Evolutionary conservation across 1,139 yeast species (phyloP).

Genomic region (Tardiomyces depauwii): DNA sequence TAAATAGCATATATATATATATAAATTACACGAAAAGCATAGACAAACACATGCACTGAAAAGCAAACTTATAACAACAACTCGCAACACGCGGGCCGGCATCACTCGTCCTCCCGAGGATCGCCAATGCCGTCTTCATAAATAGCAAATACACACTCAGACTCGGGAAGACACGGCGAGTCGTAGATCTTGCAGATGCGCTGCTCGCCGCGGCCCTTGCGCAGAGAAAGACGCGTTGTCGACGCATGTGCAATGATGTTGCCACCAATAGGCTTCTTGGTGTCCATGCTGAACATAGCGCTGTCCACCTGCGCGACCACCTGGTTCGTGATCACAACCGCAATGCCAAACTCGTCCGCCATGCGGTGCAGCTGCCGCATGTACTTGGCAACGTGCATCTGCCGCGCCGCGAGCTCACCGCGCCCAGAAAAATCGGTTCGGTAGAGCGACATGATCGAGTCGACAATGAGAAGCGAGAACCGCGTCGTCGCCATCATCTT

Average conservation of each 20-base stretch:
- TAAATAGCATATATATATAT: too few relatives aligned
- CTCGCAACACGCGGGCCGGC: background rate
- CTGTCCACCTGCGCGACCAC: slow-evolving; percentile 99
- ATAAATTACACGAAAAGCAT: background rate
- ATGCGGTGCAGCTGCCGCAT: slow-evolving; percentile 84
- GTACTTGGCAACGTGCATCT: slow-evolving; percentile 85
- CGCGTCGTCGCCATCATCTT: slow-evolving; percentile 94
- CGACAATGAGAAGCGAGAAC: slow-evolving; percentile 67
- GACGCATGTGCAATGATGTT: slow-evolving; percentile 96
- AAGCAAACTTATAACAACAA: background rate
- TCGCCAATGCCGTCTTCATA: slow-evolving; percentile 97
- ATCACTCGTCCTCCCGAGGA: slow-evolving; percentile 66
- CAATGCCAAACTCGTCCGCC: slow-evolving; percentile 97
- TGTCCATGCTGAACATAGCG: slow-evolving; percentile 83
- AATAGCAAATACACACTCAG: slow-evolving; percentile 90
- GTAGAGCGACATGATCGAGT: slow-evolving; percentile 91
- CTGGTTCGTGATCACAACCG: slow-evolving; percentile 96
- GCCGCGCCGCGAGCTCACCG: slow-evolving; percentile 93
- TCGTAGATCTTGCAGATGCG: slow-evolving; percentile 91
- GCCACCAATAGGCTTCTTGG: slow-evolving; percentile 99
- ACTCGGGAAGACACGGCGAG: slow-evolving; percentile 91
- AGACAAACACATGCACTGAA: slow-evolving; percentile 1
- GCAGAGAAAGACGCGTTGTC: slow-evolving; percentile 80
- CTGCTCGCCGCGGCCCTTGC: slow-evolving; percentile 85
- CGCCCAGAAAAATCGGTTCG: slow-evolving; percentile 94